Conservation (phyloP, 164 flowering plant species). For the Echeveria elegans region DNA sequence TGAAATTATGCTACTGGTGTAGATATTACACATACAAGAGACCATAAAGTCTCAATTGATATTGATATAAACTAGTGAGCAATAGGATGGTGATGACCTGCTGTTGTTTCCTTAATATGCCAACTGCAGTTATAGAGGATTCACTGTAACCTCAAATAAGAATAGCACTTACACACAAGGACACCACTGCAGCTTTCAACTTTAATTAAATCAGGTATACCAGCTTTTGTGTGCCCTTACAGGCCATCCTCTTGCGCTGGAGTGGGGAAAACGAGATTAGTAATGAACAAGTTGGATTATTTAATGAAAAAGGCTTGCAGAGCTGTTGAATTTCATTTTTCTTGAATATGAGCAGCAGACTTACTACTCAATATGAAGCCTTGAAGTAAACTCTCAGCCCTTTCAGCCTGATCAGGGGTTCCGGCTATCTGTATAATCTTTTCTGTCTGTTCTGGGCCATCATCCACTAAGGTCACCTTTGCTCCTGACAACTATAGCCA, state of each 20-base stretch:
- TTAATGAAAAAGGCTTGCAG: background rate
- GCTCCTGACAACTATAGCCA: slow-evolving; percentile 80
- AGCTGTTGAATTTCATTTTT: background rate
- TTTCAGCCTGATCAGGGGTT: slow-evolving; percentile 92
- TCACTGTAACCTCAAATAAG: background rate
- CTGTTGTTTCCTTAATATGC: background rate
- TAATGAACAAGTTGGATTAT: background rate
- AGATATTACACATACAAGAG: background rate
- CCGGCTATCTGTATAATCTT: slow-evolving; percentile 84
- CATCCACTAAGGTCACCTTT: slow-evolving; percentile 61
- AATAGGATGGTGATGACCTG: background rate
- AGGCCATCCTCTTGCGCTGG: slow-evolving; percentile 10
- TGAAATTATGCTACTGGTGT: no score
- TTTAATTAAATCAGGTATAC: background rate
- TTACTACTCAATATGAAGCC: slow-evolving; percentile 97
- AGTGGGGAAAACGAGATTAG: background rate
- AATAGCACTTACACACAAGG: background rate
- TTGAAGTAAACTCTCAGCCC: slow-evolving; percentile 95
- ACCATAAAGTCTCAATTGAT: background rate
- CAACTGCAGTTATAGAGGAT: background rate
- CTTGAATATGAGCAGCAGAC: slow-evolving; percentile 17
- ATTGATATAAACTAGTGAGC: background rate
- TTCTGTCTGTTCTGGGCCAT: slow-evolving; percentile 50
- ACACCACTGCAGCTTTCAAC: background rate
- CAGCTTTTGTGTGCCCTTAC: background rate